A percentile compares a stretch with the other conserved stretches of the same genome.
Evolutionary conservation across 352 stramenopile species (phyloP).

Genomic region (Phytophthora kernoviae): DNA sequence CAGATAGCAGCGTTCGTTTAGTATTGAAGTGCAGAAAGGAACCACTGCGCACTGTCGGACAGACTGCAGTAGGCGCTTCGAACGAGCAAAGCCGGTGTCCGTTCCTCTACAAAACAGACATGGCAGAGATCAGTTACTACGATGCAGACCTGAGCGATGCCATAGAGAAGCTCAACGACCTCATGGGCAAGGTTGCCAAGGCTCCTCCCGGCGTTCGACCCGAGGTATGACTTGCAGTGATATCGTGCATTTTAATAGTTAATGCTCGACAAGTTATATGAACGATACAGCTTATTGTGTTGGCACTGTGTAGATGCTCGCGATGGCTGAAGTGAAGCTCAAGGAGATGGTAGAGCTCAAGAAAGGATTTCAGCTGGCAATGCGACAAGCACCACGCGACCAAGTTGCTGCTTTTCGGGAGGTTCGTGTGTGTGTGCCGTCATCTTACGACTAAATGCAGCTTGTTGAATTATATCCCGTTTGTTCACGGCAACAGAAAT

Average conservation of each 20-base stretch:
- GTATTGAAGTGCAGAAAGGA: constrained; percentile 6
- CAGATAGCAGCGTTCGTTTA: constrained; percentile 5
- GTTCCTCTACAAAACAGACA: constrained; percentile 19
- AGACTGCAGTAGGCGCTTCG: neutral
- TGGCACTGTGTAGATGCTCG: constrained; percentile 53
- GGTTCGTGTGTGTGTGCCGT: constrained; percentile 33
- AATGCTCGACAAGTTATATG: neutral
- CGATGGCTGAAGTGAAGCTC: constrained; percentile 82
- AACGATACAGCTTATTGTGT: neutral
- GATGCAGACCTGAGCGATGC: constrained; percentile 84
- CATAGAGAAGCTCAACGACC: constrained; percentile 84
- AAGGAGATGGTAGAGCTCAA: constrained; percentile 85
- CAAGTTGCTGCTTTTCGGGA: constrained; percentile 71
- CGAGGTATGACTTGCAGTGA: constrained; percentile 41
- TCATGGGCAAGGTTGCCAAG: constrained; percentile 85
- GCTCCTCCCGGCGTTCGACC: constrained; percentile 69
- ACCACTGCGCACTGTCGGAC: constrained; percentile 10
- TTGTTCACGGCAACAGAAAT: constrained; percentile 57
- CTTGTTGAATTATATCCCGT: neutral
- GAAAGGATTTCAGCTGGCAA: constrained; percentile 83
- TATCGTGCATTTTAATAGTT: neutral
- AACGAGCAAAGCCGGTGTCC: neutral
- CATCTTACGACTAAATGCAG: neutral
- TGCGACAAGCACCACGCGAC: constrained; percentile 77
- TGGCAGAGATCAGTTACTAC: constrained; percentile 91